Percentiles rank a stretch among this genome's conserved stretches.
These are phyloP conservation scores for Pleurotus citrinopileatus DNA, from an alignment of 768 basidiomycete species.

Conservation along the genomic window DNA sequence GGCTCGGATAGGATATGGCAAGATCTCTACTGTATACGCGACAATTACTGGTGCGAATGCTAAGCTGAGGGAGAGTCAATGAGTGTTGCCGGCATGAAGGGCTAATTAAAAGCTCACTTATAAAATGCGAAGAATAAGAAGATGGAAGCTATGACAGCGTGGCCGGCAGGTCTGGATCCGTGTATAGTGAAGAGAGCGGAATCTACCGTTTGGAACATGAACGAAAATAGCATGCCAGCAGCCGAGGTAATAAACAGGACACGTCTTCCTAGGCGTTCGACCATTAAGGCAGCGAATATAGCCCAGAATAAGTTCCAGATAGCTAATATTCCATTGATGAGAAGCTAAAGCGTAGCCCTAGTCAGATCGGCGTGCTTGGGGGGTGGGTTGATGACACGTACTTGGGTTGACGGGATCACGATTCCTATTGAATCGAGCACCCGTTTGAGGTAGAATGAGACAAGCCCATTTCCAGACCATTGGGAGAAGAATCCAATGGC, in stretches of 20 bases:
- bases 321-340: slow-evolving; percentile 84
- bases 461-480: slow-evolving; percentile 84
- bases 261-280: slow-evolving; percentile 70
- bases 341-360: slow-evolving; percentile 61
- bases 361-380: neutral
- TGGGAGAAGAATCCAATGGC: slow-evolving; percentile 83
- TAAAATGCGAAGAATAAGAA: slow-evolving; percentile 81
- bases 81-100: neutral
- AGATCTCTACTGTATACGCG: slow-evolving; percentile 85
- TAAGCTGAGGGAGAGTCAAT: slow-evolving; percentile 35
- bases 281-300: slow-evolving; percentile 50
- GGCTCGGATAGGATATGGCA: slow-evolving; percentile 79
- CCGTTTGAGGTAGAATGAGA: slow-evolving; percentile 77
- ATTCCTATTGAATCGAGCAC: slow-evolving; percentile 71
- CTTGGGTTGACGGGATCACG: slow-evolving; percentile 48
- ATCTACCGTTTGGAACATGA: slow-evolving; percentile 65
- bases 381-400: slow-evolving; percentile 17
- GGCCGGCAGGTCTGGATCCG: slow-evolving; percentile 42
- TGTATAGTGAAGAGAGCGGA: slow-evolving; percentile 53
- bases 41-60: slow-evolving; percentile 87
- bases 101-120: slow-evolving; percentile 42
- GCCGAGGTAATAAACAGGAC: slow-evolving; percentile 62
- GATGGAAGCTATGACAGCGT: slow-evolving; percentile 79
- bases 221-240: slow-evolving; percentile 61
- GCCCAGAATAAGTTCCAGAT: slow-evolving; percentile 78